Evolutionary conservation across 1,284 basidiomycete genomes (phyloP), one percentile per base, ranked within the genome.

Genomic region (Melanopsichium pennsylvanicum): DNA sequence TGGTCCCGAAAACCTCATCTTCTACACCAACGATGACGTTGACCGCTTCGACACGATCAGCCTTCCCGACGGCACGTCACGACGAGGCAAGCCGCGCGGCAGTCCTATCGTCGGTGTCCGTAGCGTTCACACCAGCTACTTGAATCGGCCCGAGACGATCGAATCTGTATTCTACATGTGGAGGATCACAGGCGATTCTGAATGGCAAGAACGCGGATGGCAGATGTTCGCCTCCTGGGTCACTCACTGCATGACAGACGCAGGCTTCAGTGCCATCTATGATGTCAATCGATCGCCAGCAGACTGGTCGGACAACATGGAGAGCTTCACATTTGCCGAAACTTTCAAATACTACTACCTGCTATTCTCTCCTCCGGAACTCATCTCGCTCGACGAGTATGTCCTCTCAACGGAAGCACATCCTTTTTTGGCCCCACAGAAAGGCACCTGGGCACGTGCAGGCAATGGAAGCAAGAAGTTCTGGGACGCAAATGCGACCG

Each of bases 171-270:
- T 85, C 57, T 81, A 79, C 72, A 84, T 85, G 84, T 86, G 83
- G 76, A 81, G 85, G 35, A 70, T 86, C 22, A 86, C 85, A 1
- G 86, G 85, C 18, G 85, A 86, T 74, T 74, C 76, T 6, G 81
- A 81, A 52, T 86, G 85, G 85, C 66, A 75, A 58, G 85, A 86
- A 50, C 81, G 83, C 33, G 86, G 85, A 4, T 87, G 86, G 86
- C 82, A 84, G 62, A 86, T 86, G 86, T 87, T 86, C 52, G 81
- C 82, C 5, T 82, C 81, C 9, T 86, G 85, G 85, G 83, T 85
- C 48, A 80, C 82, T 50, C 76, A 82, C 44, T 66, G 75, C 27
- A 76, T 83, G 48, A 81, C 81, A 11, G 74, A 75, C 2, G 78
- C 70, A 4, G 84, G 83, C 1, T 81, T 85, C 43, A 79, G 82